Percentiles rank a stretch among this genome's conserved stretches.
These are phyloP conservation scores for Candolleomyces efflorescens DNA, from an alignment of 768 basidiomycete species.

Conservation along the genomic window DNA sequence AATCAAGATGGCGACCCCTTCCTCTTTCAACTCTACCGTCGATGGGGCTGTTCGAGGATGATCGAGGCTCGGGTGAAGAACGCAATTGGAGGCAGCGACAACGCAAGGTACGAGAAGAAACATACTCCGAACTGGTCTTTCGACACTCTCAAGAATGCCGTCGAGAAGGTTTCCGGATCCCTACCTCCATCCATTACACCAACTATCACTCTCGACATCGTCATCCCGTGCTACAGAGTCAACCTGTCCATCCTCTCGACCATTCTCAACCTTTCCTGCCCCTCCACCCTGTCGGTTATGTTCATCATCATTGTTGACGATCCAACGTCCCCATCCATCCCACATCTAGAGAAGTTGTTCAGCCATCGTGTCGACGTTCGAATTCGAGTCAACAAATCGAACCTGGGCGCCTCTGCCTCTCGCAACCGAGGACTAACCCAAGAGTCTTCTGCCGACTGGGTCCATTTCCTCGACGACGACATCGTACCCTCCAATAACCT, in stretches of 20 bases:
- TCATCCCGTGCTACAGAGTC: conserved; percentile 56
- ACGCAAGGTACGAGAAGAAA: conserved; percentile 45
- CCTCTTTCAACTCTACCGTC: conserved; percentile 56
- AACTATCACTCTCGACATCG: conserved; percentile 48
- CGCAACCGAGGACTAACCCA: conserved; percentile 53
- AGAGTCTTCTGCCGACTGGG: conserved; percentile 50
- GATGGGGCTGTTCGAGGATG: conserved; percentile 49
- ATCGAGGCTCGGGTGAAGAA: conserved; percentile 39
- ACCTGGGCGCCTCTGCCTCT: conserved; percentile 49
- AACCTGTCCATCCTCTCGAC: conserved; percentile 36
- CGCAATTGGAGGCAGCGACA: conserved; percentile 38
- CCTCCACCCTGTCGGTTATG: conserved; percentile 42
- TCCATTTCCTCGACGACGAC: conserved; percentile 60
- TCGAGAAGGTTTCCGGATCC: conserved; percentile 18
- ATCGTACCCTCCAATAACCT: conserved; percentile 38
- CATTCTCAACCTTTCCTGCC: conserved; percentile 41
- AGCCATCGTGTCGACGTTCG: conserved; percentile 45
- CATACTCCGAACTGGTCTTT: conserved; percentile 47
- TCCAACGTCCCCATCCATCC: conserved; percentile 37
- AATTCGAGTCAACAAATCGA: conserved; percentile 44
- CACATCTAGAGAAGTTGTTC: conserved; percentile 35
- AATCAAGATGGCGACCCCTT: conserved; percentile 61
- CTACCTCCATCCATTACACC: conserved; percentile 14
- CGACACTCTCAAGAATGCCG: conserved; percentile 38
- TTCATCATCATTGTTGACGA: conserved; percentile 58